Evolutionary conservation across 257 asterid genomes (phyloP), one percentile per base, ranked within the genome.

Genomic region (Petunia secreta): DNA sequence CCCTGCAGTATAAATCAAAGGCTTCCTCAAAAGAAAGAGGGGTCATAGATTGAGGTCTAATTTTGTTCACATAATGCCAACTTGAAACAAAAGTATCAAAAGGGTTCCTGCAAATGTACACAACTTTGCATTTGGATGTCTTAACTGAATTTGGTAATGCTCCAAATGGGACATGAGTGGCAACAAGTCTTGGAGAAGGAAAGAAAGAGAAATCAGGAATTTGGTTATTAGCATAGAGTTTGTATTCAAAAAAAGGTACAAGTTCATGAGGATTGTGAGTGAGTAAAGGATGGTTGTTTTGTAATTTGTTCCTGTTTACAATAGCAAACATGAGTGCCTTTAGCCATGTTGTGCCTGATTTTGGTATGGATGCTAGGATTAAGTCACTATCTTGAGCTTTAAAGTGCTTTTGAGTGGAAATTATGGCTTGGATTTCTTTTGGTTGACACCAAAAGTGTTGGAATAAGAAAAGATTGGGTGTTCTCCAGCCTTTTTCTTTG

Each of bases 331-430:
- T 54, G n/a, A 91, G 75, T 1, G 96, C 92, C 78, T 91, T 90
- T 1, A 91, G 50, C 92, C 92, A 91, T 0, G 92, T 91, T 7
- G 91, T 91, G 41, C 96, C 92, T 10, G 92, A 91, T 83, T 89
- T 90, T 0, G 94, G 94, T 3, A 90, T 52, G 13, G 90, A 82
- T 54, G 87, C 88, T 0, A 91, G 37, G 6, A 91, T 82, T 57
- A 89, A 38, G 25, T 88, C 91, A 0, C 40, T 69, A 50, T 87
- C 85, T 25, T 82, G 83, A 79, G 87, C 84, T 64, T 79, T 4
- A 11, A 81, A 86, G 36, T 86, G 86, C 1, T 77, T 39, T 1
- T 82, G 86, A 37, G 53, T 25, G 4, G 75, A 65, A 13, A 87
- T 8, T 8, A 82, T 79, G 80, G 85, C 80, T 54, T 75, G 85